Conservation (phyloP, 1,284 basidiomycete genomes). For the Fomes fomentarius region DNA sequence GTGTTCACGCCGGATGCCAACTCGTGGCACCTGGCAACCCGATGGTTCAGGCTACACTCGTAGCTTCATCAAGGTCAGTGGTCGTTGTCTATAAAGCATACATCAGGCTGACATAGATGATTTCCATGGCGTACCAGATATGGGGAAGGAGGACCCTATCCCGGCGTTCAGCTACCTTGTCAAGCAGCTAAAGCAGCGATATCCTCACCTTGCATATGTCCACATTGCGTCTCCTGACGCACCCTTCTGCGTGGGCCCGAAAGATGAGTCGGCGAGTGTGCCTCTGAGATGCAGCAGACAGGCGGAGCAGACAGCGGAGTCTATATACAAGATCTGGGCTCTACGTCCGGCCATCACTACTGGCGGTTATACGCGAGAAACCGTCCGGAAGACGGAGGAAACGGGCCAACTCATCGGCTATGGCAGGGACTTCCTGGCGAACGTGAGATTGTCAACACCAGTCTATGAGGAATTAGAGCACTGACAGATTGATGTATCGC, state of each 20-base stretch:
- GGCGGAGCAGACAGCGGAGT: constrained; percentile 17
- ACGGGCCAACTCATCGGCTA: constrained; percentile 45
- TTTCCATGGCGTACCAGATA: constrained; percentile 13
- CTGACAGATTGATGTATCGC: too few species aligned
- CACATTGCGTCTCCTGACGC: constrained; percentile 44
- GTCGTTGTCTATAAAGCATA: too few species aligned
- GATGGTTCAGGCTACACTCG: too few species aligned
- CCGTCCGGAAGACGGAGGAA: constrained; percentile 32
- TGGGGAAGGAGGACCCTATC: constrained; percentile 43
- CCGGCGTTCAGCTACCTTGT: constrained; percentile 38
- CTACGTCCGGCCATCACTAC: constrained; percentile 35
- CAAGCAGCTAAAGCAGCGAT: constrained; percentile 27
- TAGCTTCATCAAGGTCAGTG: neutral
- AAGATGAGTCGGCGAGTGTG: constrained; percentile 1
- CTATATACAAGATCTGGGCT: constrained; percentile 34
- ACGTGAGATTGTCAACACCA: constrained; percentile 34
- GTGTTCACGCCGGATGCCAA: too few species aligned
- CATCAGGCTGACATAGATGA: neutral
- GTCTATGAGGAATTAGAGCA: too few species aligned
- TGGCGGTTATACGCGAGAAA: constrained; percentile 36
- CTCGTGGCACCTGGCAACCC: too few species aligned
- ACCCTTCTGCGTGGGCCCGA: constrained; percentile 6
- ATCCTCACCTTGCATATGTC: constrained; percentile 51
- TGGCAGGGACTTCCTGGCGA: constrained; percentile 49
- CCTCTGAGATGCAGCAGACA: neutral